These are phyloP conservation scores for Amyloporia xantha DNA, from an alignment of 768 basidiomycete species.

Conservation along the genomic window DNA sequence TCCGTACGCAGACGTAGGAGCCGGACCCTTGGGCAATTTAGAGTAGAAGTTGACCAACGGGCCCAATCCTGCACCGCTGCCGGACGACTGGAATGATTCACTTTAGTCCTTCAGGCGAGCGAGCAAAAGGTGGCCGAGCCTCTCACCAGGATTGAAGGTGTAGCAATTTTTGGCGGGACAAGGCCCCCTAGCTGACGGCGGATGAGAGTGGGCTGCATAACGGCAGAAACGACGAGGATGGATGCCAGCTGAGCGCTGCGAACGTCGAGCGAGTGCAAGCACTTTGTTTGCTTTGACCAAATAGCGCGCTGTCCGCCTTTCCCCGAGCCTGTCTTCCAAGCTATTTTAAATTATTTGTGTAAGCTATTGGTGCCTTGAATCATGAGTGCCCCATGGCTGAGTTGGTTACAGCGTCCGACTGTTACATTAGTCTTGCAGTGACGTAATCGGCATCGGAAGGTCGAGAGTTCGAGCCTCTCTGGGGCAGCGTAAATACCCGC, in stretches of 20 bases:
- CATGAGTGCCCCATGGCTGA: constrained; percentile 58
- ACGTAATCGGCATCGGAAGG: constrained; percentile 35
- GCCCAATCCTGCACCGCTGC: constrained; percentile 71
- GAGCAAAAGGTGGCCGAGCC: neutral
- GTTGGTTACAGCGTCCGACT: constrained; percentile 76
- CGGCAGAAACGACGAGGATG: constrained; percentile 12
- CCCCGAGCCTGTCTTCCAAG: no score
- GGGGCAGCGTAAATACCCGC: constrained; percentile 26
- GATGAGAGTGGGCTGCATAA: constrained; percentile 79
- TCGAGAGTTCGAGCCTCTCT: constrained; percentile 42
- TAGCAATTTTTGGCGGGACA: constrained; percentile 93
- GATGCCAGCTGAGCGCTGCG: neutral
- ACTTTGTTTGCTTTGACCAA: constrained; percentile 1
- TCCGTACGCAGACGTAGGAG: constrained; percentile 45
- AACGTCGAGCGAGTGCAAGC: neutral
- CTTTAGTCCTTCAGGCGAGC: no score
- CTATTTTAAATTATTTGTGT: no score
- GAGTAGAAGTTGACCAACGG: constrained; percentile 95
- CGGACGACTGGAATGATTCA: constrained; percentile 66
- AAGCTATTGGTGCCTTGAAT: no score
- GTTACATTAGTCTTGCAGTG: constrained; percentile 31
- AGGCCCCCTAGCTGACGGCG: constrained; percentile 80
- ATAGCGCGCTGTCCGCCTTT: neutral
- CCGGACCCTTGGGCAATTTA: constrained; percentile 87
- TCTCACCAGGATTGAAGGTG: constrained; percentile 80